Base-by-base conservation (phyloP, 192 early-diverging fungal genomes). In the Coemansia erecta region DNA sequence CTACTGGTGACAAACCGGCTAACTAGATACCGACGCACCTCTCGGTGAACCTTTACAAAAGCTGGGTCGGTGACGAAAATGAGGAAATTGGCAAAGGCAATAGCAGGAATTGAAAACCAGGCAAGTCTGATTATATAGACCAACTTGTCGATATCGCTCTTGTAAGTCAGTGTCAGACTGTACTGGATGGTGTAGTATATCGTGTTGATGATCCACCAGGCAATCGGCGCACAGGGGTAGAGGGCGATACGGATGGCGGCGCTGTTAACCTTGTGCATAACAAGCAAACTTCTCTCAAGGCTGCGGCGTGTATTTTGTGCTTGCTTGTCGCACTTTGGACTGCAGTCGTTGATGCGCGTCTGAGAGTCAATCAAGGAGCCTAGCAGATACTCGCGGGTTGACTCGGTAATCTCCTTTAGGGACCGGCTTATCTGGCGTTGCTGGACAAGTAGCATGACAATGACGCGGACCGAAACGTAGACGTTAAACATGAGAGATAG, bases 181-280 rank as follows among this genome's bases (percentile, higher is more conserved):
- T 58, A 58, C 56, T 58, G 56, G 43, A 58, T 31, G 0, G n/a
- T 17, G 39, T 58, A 58, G 22, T 24, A 58, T 28, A 47, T 33
- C 14, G 28, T 17, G 18, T 58, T 58, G 26, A 58, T 47, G 8
- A 45, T 15, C 43, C 42, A 58, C 56, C 56, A 58, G 15, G 56
- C 43, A 17, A 58, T 31, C 5, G 56, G 56, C 11, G 56, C 56
- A 37, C 42, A 47, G 1, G 56, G 56, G 44, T 58, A 58, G 6
- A 58, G 56, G 43, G 56, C 56, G n/a, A 58, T 58, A 28, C 56
- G 56, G 44, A 58, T 58, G 14, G 56, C 56, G 1, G 56, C 56
- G 31, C 44, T 58, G 18, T 58, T 47, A 26, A 58, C 23, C 15
- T 58, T 58, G 26, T 35, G 43, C 43, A 47, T 47, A 14, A 47